Percentiles rank a stretch among this genome's conserved stretches.
These are phyloP conservation scores for Omphalea diandra DNA, from an alignment of 441 rosid genomes.

Conservation along the genomic window DNA sequence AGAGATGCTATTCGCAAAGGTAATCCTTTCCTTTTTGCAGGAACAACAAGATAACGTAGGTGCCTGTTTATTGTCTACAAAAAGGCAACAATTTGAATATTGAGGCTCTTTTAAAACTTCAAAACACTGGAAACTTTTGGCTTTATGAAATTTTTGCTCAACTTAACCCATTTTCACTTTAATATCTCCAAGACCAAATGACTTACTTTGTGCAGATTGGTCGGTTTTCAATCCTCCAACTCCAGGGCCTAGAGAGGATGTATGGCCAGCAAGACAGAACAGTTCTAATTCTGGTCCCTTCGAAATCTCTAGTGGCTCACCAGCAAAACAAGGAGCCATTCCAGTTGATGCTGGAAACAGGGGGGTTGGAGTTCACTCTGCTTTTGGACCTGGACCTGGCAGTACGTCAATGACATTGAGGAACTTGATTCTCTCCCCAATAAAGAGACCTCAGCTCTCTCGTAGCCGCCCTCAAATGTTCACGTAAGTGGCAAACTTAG, in stretches of 20 bases:
- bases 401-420: constrained; percentile 74
- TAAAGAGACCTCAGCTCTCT: constrained; percentile 88
- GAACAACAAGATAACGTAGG: constrained; percentile 14
- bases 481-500: constrained; percentile 49
- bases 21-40: constrained; percentile 31
- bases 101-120: background rate
- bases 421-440: constrained; percentile 87
- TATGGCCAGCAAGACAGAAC: constrained; percentile 86
- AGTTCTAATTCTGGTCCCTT: constrained; percentile 74
- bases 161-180: constrained; percentile 27
- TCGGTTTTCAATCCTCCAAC: constrained; percentile 74
- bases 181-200: constrained; percentile 55
- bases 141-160: background rate
- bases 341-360: constrained; percentile 62
- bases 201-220: constrained; percentile 89
- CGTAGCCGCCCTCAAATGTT: constrained; percentile 69
- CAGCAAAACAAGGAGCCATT: constrained; percentile 49
- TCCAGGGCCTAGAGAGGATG: constrained; percentile 90
- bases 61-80: constrained; percentile 1
- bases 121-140: constrained; percentile 10
- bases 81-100: background rate
- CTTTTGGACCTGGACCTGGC: constrained; percentile 51
- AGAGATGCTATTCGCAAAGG: constrained; percentile 72
- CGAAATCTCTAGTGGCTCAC: constrained; percentile 57
- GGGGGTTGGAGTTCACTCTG: constrained; percentile 44